A percentile compares a stretch with the other conserved stretches of the same genome.
These are phyloP conservation scores for Collybia sordida DNA, from an alignment of 768 basidiomycete genomes.

Conservation along the genomic window DNA sequence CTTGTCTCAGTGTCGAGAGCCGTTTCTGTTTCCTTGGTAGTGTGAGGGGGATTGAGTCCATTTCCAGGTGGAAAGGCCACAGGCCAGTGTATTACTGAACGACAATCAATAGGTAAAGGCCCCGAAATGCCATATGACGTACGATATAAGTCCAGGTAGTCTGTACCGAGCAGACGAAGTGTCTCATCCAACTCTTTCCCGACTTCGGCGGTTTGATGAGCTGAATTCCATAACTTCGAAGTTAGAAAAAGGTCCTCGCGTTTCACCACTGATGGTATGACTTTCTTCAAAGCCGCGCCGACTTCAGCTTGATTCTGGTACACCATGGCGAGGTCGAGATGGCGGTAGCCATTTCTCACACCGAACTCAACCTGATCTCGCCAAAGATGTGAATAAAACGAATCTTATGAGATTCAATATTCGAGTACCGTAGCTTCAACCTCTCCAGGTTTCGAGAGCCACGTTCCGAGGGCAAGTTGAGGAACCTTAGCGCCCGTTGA, in stretches of 20 bases:
- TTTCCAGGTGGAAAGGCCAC: constrained; percentile 62
- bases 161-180: constrained; percentile 68
- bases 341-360: constrained; percentile 74
- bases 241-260: constrained; percentile 82
- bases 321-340: constrained; percentile 80
- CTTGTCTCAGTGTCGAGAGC: constrained; percentile 58
- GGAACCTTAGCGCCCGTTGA: constrained; percentile 56
- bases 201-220: constrained; percentile 63
- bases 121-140: constrained; percentile 19
- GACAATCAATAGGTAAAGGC: neutral
- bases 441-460: constrained; percentile 73
- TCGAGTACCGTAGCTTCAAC: constrained; percentile 65
- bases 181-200: constrained; percentile 78
- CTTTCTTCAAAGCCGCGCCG: constrained; percentile 70
- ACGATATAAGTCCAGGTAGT: constrained; percentile 83
- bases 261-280: constrained; percentile 74
- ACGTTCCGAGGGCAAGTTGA: constrained; percentile 81
- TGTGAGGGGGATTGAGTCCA: constrained; percentile 51
- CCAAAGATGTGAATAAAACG: neutral
- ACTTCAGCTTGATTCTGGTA: constrained; percentile 82
- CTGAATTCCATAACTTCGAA: constrained; percentile 80
- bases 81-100: constrained; percentile 77
- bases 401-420: too few relatives aligned
- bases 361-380: constrained; percentile 68
- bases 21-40: constrained; percentile 40